Evolutionary conservation across 805 yeast species (phyloP).

Genomic region (Lachancea quebecensis): DNA sequence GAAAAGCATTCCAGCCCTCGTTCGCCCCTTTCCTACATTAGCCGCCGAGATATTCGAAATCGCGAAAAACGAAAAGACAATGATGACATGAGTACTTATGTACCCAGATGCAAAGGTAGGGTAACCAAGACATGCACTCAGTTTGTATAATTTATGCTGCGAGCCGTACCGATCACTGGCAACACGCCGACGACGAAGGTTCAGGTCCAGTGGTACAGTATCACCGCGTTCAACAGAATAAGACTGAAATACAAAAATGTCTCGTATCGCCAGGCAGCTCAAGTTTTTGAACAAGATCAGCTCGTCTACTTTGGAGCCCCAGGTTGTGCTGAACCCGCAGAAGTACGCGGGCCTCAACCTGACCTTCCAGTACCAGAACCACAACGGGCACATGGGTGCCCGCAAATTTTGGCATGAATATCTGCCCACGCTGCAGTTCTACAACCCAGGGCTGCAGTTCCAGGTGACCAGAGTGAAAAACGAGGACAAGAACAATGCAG

Average conservation of each 20-base stretch:
- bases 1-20: too few species aligned
- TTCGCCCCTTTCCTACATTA: too few species aligned
- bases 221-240: too few species aligned
- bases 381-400: conserved; percentile 58
- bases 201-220: too few species aligned
- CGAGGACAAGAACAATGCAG: conserved; percentile 16
- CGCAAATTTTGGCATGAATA: conserved; percentile 68
- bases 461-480: conserved; percentile 49
- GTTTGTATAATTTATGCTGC: too few species aligned
- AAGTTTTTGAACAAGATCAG: conserved; percentile 24
- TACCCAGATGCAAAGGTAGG: too few species aligned
- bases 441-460: conserved; percentile 66
- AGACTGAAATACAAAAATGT: conserved; percentile 11
- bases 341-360: conserved; percentile 39
- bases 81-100: too few species aligned
- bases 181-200: too few species aligned
- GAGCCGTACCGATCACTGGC: too few species aligned
- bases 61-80: too few species aligned
- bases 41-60: too few species aligned
- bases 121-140: too few species aligned
- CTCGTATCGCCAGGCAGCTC: conserved; percentile 23
- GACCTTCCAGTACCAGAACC: conserved; percentile 41
- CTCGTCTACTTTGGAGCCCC: conserved; percentile 25
- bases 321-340: conserved; percentile 19
- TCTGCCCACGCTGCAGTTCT: conserved; percentile 73